Percentiles rank a stretch among this genome's conserved stretches.
Conservation (phyloP, 805 yeast species). For the Monosporozyma unispora region DNA sequence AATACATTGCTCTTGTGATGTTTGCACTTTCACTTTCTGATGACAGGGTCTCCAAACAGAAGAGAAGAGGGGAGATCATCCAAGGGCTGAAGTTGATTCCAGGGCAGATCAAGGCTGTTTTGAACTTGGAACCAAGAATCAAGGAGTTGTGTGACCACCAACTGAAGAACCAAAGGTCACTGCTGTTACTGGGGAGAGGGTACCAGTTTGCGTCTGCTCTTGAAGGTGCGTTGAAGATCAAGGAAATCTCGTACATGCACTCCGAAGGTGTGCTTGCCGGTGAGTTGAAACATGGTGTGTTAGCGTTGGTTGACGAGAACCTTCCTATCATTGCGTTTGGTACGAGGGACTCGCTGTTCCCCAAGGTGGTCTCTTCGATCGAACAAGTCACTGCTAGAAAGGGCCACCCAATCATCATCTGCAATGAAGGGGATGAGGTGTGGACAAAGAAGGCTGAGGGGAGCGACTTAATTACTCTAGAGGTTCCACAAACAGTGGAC, state of each 20-base stretch:
- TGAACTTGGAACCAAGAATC: slow-evolving; percentile 63
- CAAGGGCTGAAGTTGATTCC: slow-evolving; percentile 80
- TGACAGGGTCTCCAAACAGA: slow-evolving; percentile 68
- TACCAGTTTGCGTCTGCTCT: slow-evolving; percentile 94
- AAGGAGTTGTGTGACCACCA: slow-evolving; percentile 63
- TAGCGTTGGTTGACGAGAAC: slow-evolving; percentile 90
- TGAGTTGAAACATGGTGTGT: slow-evolving; percentile 95
- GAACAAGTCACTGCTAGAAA: slow-evolving; percentile 96
- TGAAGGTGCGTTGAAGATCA: slow-evolving; percentile 97
- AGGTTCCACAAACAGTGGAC: slow-evolving; percentile 93
- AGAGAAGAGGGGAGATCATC: slow-evolving; percentile 78
- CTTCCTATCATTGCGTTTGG: slow-evolving; percentile 94
- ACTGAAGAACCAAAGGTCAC: slow-evolving; percentile 74
- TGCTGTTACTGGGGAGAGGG: slow-evolving; percentile 92
- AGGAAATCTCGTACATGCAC: slow-evolving; percentile 97
- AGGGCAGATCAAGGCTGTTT: slow-evolving; percentile 69
- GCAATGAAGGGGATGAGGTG: slow-evolving; percentile 71
- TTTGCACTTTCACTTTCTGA: slow-evolving; percentile 91
- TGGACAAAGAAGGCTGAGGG: slow-evolving; percentile 36
- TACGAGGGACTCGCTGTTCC: slow-evolving; percentile 91
- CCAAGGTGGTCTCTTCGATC: slow-evolving; percentile 90
- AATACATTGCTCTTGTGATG: slow-evolving; percentile 94
- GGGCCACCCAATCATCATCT: slow-evolving; percentile 90
- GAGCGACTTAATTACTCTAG: slow-evolving; percentile 55
- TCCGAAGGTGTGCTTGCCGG: slow-evolving; percentile 99